Evolutionary conservation across 495 filamentous ascomycete species (phyloP).

Genomic region (Halenospora varia): DNA sequence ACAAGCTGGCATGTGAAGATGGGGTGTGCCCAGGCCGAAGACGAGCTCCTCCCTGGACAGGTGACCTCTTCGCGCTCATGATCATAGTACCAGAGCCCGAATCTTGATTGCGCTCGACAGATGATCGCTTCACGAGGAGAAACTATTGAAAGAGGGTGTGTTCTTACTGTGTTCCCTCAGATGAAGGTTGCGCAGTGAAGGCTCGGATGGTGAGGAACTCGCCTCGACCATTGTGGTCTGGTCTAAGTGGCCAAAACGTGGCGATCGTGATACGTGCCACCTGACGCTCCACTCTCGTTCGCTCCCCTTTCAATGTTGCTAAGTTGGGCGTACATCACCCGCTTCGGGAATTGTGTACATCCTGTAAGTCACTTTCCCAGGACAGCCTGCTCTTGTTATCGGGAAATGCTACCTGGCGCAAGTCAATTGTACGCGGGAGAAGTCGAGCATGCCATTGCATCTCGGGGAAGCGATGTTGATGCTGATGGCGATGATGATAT

Average conservation of each 20-base stretch:
- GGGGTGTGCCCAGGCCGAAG: not conserved
- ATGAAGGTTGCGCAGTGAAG: not conserved
- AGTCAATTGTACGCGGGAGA: constrained; percentile 7
- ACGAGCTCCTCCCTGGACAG: too few species aligned
- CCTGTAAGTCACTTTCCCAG: too few species aligned
- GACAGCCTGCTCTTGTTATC: too few species aligned
- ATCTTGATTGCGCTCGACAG: constrained; percentile 6
- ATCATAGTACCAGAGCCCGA: not conserved
- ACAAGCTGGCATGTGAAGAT: not conserved
- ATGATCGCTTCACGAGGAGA: constrained; percentile 18
- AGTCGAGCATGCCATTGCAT: not conserved
- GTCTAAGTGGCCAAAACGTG: constrained; percentile 12
- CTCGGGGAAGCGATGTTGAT: not conserved
- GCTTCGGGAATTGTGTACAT: not conserved
- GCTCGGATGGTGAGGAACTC: constrained; percentile 6
- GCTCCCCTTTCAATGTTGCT: too few species aligned
- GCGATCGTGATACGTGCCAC: constrained; percentile 14
- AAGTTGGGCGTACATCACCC: too few species aligned
- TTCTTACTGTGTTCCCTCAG: not conserved
- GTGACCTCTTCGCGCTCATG: not conserved
- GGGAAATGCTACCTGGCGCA: constrained; percentile 8
- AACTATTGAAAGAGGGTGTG: not conserved
- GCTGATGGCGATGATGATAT: too few species aligned
- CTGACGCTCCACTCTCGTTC: not conserved
- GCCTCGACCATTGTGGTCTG: not conserved